These are phyloP conservation scores for Plasmodium vivax DNA, from an alignment of 169 alveolate species.

Conservation along the genomic window DNA sequence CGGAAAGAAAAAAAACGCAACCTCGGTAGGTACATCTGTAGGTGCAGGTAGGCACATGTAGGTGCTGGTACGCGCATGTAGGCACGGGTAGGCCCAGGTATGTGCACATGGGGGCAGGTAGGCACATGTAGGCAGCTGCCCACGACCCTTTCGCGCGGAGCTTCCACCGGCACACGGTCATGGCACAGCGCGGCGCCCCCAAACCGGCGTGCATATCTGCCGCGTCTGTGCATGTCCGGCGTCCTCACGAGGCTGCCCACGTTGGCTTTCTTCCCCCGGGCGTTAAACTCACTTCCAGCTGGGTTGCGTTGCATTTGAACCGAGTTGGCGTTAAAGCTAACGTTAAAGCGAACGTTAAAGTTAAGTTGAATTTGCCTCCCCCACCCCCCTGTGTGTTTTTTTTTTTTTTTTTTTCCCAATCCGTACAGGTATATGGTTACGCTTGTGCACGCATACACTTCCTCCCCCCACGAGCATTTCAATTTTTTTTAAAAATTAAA, in stretches of 20 bases:
- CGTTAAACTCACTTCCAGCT: background rate
- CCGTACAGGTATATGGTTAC: background rate
- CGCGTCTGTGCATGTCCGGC: background rate
- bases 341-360: background rate
- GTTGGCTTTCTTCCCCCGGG: background rate
- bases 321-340: background rate
- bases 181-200: background rate
- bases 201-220: background rate
- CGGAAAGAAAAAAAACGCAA: background rate
- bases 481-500: too few species aligned
- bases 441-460: background rate
- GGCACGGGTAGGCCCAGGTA: too few species aligned
- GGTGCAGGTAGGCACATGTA: too few species aligned
- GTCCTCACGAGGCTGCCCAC: background rate
- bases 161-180: background rate
- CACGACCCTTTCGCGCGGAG: background rate
- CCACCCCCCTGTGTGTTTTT: background rate
- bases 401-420: background rate
- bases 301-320: background rate
- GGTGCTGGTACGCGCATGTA: too few species aligned
- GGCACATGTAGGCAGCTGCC: background rate
- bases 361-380: background rate
- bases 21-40: background rate
- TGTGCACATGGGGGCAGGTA: too few species aligned
- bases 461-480: background rate